These are phyloP conservation scores for Moricandia moricandioides DNA, from an alignment of 345 rosid genomes.

Conservation along the genomic window DNA sequence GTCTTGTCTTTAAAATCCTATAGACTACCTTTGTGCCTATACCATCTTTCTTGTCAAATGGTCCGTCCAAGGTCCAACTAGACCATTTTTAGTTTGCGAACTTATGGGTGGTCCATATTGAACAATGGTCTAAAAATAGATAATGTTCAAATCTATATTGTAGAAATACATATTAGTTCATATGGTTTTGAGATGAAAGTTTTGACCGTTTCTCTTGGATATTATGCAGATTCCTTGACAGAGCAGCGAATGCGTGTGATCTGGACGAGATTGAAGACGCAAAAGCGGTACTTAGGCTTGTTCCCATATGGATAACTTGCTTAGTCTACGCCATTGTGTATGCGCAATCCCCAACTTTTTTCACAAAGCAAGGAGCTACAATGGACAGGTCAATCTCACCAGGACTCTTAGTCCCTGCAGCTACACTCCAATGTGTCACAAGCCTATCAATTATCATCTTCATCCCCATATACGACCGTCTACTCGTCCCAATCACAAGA, in stretches of 20 bases:
- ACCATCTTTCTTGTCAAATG: neutral
- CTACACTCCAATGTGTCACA: conserved; percentile 48
- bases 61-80: neutral
- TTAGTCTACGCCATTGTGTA: conserved; percentile 7
- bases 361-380: neutral
- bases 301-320: conserved; percentile 49
- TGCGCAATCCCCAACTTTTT: neutral
- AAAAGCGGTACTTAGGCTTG: conserved; percentile 42
- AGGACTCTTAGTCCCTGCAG: neutral
- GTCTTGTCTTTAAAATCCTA: neutral
- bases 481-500: neutral
- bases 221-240: conserved; percentile 47
- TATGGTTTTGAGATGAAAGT: conserved; percentile 5
- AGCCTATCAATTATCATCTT: conserved; percentile 6
- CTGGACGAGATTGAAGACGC: conserved; percentile 49
- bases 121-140: too few species aligned
- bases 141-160: too few species aligned
- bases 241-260: conserved; percentile 40
- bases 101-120: neutral
- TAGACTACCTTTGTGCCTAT: neutral
- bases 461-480: neutral
- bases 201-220: neutral
- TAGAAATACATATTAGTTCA: neutral
- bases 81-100: too few species aligned
- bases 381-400: neutral